phyloP scores from a whole-genome alignment of 495 filamentous ascomycete genomes.

The Penicillium herquei region DNA sequence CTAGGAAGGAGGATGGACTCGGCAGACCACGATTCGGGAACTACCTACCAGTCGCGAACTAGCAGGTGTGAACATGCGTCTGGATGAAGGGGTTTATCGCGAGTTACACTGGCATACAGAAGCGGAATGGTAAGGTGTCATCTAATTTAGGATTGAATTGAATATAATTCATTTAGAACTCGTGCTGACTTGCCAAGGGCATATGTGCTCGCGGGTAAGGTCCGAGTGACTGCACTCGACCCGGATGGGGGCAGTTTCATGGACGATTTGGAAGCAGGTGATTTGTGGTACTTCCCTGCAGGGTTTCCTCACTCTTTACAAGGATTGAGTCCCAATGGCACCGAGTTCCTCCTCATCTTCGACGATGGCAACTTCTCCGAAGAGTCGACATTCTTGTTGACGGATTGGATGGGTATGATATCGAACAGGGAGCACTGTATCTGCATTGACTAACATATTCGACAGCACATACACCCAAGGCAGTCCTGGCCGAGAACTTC shows the following conservation, averaged over 20 bases:
- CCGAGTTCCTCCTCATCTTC: constrained; percentile 70
- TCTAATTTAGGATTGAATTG: no score
- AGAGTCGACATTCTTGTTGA: constrained; percentile 66
- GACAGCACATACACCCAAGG: constrained; percentile 59
- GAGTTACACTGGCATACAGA: constrained; percentile 75
- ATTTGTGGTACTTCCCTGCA: constrained; percentile 75
- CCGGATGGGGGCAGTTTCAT: constrained; percentile 67
- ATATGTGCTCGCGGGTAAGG: constrained; percentile 54
- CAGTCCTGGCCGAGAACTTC: constrained; percentile 66
- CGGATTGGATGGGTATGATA: constrained; percentile 60
- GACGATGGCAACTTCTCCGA: constrained; percentile 68
- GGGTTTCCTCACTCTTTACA: constrained; percentile 70
- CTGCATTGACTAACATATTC: neutral
- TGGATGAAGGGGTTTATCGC: constrained; percentile 65
- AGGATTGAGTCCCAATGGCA: constrained; percentile 62
- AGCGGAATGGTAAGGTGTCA: constrained; percentile 47
- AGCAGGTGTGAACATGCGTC: constrained; percentile 67
- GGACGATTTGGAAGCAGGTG: constrained; percentile 66
- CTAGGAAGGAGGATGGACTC: constrained; percentile 67
- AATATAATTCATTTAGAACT: no score
- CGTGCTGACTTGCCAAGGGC: constrained; percentile 37
- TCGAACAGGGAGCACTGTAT: neutral
- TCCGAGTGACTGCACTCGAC: constrained; percentile 60
- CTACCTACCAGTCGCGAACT: constrained; percentile 58
- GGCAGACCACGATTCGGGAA: constrained; percentile 63